Percentiles rank a stretch among this genome's conserved stretches.
phyloP scores from a whole-genome alignment of 2,329 filamentous ascomycete species.

The Aspergillus sp. region DNA sequence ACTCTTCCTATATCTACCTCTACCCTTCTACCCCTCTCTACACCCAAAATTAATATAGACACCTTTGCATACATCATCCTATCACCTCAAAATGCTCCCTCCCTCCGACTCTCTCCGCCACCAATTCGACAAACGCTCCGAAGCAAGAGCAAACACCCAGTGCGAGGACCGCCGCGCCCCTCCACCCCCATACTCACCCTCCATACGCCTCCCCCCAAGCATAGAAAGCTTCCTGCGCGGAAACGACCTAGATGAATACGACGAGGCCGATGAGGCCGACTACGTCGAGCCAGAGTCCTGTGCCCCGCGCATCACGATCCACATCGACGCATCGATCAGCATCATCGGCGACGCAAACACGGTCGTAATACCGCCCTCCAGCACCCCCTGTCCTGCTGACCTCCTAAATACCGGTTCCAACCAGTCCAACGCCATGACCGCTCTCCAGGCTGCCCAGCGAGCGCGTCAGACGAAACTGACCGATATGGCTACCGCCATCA shows the following conservation, averaged over 20 bases:
- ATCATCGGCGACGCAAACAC: constrained; percentile 34
- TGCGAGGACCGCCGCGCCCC: constrained; percentile 10
- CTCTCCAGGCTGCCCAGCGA: constrained; percentile 16
- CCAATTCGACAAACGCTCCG: constrained; percentile 26
- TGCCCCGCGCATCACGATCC: constrained; percentile 21
- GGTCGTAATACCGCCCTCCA: constrained; percentile 22
- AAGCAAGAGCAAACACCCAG: constrained; percentile 16
- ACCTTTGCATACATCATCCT: no score
- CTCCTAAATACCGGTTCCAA: background rate
- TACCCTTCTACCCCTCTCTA: no score
- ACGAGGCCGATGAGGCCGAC: constrained; percentile 5
- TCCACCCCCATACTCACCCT: constrained; percentile 24
- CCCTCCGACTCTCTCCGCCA: constrained; percentile 28
- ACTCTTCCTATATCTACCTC: no score
- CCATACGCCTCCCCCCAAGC: background rate
- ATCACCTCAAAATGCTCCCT: constrained; percentile 21
- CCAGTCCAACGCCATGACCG: constrained; percentile 3
- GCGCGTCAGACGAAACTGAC: constrained; percentile 23
- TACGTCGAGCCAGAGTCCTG: constrained; percentile 6
- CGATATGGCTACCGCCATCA: constrained; percentile 22
- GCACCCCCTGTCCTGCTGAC: background rate
- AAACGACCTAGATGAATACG: constrained; percentile 13
- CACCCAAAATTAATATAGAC: no score
- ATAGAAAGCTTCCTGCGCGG: constrained; percentile 2
- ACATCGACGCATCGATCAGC: constrained; percentile 35